phyloP scores from a whole-genome alignment of 2,329 filamentous ascomycete genomes.

The Aspergillus pseudonomiae region DNA sequence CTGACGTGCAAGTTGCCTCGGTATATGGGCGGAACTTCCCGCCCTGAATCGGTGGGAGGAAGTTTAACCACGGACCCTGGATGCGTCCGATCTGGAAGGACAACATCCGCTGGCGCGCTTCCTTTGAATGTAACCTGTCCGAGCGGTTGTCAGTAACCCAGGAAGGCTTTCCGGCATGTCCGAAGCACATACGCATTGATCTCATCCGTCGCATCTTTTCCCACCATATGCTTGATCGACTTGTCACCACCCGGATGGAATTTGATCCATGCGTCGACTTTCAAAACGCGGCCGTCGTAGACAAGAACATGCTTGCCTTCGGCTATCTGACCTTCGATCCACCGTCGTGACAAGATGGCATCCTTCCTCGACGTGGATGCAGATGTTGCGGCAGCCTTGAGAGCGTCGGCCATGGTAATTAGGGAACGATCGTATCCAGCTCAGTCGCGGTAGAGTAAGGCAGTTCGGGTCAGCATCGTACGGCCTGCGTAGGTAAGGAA shows the following conservation, averaged over 20 bases:
- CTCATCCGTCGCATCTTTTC: constrained; percentile 91
- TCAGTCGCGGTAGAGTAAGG: not conserved
- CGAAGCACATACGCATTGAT: constrained; percentile 72
- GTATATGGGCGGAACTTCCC: constrained; percentile 69
- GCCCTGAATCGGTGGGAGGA: constrained; percentile 87
- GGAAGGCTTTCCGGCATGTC: not conserved
- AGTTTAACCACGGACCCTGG: constrained; percentile 82
- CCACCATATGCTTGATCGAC: constrained; percentile 90
- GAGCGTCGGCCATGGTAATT: constrained; percentile 12
- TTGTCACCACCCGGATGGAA: constrained; percentile 93
- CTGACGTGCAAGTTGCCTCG: constrained; percentile 46
- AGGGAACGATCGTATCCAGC: constrained; percentile 5
- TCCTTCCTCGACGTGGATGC: constrained; percentile 44
- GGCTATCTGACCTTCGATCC: constrained; percentile 82
- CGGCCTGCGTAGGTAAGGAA: not conserved
- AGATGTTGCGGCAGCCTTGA: constrained; percentile 1
- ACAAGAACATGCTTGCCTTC: constrained; percentile 80
- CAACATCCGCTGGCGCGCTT: constrained; percentile 75
- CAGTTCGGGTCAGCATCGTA: not conserved
- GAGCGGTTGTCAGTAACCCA: not conserved
- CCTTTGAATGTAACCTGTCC: constrained; percentile 75
- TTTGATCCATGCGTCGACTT: constrained; percentile 82
- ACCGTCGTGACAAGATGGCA: constrained; percentile 59
- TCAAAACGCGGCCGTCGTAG: constrained; percentile 77
- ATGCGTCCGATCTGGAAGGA: constrained; percentile 82